Evolutionary conservation across 2,329 filamentous ascomycete species (phyloP), one percentile per base, ranked within the genome.

Genomic region (Plenodomus tracheiphilus): DNA sequence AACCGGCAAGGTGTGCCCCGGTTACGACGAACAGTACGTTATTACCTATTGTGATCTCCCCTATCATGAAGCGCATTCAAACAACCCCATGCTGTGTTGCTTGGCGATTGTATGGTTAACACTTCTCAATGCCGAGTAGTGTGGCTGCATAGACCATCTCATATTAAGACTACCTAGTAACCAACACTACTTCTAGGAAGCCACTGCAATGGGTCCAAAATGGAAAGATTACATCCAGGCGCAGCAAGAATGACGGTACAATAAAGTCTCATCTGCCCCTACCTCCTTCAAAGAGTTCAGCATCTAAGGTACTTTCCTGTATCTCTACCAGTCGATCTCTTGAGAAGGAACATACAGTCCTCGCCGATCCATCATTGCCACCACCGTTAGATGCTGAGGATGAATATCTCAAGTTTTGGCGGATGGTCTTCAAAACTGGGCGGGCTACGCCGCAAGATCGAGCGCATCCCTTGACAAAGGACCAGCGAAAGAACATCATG

Each of bases 181-280:
- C 4, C 15, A 6, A 15, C 6, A 4, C 28, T 4, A 32, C 13
- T 11, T 32, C 9, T 32, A 32, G 28, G 15, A 70, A 69, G 25
- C 68, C 68, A 16, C 43, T 70, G 21, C 65, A 69, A 38, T 70
- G 66, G 66, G 51, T 70, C 6, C 53, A 62, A 35, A 58, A 62
- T 0, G 66, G 66, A 3, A 66, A 60, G 41, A 61, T 69, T 13
- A 67, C 55, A 4, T 69, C 62, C n/a, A 51, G 63, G 43, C 47
- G 43, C 25, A 57, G 56, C 25, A 59, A 48, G 41, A 61, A 61
- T 35, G 49, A 61, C 40, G 22, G 36, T 2, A n/a, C 9, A 13
- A 46, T 18, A 7, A 32, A 15, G 28, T 15, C n/a, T 13, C 46
- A 8, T 41, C 54, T 1, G 53, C 19, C 42, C 54, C 20, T 56